Conservation (phyloP, 306 rosid species). For the Quercus agrifolia region DNA sequence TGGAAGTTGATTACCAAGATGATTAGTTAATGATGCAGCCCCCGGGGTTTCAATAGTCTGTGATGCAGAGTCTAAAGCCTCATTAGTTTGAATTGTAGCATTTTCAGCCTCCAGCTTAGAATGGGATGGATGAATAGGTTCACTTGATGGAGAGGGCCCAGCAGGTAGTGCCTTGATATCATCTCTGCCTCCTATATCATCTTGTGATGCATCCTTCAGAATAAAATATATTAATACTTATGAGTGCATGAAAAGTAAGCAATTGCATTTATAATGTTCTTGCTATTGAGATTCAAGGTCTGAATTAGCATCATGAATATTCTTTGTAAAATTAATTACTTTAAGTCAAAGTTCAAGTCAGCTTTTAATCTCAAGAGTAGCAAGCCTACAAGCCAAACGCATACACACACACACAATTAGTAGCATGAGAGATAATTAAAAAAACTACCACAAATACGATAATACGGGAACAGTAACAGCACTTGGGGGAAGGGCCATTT, state of each 20-base stretch:
- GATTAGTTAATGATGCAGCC: constrained; percentile 25
- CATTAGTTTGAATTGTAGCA: neutral
- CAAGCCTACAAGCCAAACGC: too few species aligned
- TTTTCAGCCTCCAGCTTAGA: constrained; percentile 19
- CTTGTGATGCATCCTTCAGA: constrained; percentile 20
- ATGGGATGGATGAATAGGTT: constrained; percentile 3
- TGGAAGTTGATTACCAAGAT: constrained; percentile 21
- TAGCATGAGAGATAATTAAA: too few species aligned
- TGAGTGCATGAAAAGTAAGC: neutral
- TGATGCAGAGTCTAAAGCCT: constrained; percentile 12
- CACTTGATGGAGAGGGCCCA: constrained; percentile 25
- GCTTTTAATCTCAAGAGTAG: too few species aligned
- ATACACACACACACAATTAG: too few species aligned
- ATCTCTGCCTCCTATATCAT: neutral
- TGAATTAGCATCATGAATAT: too few species aligned
- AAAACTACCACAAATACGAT: too few species aligned
- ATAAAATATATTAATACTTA: neutral
- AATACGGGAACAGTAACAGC: too few species aligned
- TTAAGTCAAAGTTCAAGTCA: too few species aligned
- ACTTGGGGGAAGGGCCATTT: too few species aligned
- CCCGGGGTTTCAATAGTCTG: constrained; percentile 21
- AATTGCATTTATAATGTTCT: neutral
- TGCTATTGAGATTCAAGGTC: too few species aligned
- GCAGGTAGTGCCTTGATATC: constrained; percentile 14
- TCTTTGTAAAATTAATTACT: too few species aligned